Percentiles rank a stretch among this genome's conserved stretches.
Conservation (phyloP, 2,329 filamentous ascomycete genomes). For the Calonectria naviculata region DNA sequence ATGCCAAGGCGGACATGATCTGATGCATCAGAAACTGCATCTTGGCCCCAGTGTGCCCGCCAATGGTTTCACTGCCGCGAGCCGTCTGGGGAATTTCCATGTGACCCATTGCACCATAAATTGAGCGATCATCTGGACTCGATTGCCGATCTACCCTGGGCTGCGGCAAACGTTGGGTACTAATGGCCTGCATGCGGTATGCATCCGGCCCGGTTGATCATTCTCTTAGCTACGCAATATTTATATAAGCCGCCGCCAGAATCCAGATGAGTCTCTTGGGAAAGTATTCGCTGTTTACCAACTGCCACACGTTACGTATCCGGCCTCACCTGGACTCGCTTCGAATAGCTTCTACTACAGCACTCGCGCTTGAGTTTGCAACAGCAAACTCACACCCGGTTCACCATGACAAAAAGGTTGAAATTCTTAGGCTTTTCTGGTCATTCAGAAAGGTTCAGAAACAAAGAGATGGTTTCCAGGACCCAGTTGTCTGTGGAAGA, state of each 20-base stretch:
- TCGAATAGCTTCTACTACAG: neutral
- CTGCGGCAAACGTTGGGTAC: conserved; percentile 6
- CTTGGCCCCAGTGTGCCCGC: neutral
- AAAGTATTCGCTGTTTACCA: too few relatives aligned
- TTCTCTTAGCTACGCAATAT: neutral
- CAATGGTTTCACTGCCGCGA: neutral
- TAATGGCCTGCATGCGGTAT: neutral
- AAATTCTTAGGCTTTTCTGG: neutral
- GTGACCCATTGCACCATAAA: neutral
- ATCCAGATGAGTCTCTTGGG: neutral
- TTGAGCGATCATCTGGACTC: conserved; percentile 15
- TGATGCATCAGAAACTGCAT: conserved; percentile 27
- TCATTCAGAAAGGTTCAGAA: neutral
- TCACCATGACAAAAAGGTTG: neutral
- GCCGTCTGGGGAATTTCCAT: neutral
- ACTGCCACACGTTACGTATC: neutral
- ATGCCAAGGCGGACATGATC: conserved; percentile 28
- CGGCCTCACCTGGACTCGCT: neutral
- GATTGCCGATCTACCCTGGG: neutral
- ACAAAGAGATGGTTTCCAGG: neutral
- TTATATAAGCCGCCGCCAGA: neutral
- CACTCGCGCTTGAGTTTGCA: neutral
- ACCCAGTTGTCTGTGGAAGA: neutral
- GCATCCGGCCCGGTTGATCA: neutral
- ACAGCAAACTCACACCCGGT: neutral